Percentiles rank a stretch among this genome's conserved stretches.
phyloP scores from a whole-genome alignment of 257 asterid genomes.

The Solanum sparsipilum region DNA sequence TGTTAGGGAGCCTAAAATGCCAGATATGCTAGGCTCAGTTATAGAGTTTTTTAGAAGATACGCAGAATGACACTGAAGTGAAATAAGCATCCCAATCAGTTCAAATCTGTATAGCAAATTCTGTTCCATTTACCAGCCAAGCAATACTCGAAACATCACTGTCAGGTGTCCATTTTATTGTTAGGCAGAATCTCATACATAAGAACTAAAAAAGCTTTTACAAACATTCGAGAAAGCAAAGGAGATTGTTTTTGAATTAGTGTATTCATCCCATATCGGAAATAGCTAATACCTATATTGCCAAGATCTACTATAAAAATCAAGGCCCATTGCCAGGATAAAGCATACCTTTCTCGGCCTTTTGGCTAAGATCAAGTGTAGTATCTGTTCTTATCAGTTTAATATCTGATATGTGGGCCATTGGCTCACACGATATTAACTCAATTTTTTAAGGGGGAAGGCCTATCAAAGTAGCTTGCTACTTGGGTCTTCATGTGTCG shows the following conservation, averaged over 20 bases:
- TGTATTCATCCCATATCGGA: background rate
- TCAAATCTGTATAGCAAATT: background rate
- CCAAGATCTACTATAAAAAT: background rate
- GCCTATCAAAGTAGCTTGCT: background rate
- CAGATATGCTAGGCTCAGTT: background rate
- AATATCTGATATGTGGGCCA: conserved; percentile 13
- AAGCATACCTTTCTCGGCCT: conserved; percentile 28
- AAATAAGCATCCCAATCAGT: background rate
- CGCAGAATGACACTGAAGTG: background rate
- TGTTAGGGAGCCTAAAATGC: background rate
- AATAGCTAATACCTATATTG: background rate
- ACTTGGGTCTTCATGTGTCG: background rate
- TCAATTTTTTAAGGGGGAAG: background rate
- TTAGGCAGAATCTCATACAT: background rate
- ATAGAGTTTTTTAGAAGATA: background rate
- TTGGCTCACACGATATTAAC: background rate
- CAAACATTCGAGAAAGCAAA: background rate
- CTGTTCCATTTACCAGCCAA: background rate
- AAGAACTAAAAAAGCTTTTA: background rate
- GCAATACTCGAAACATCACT: background rate
- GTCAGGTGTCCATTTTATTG: background rate
- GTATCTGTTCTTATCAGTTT: conserved; percentile 32
- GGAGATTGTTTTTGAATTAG: background rate
- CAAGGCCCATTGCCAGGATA: background rate
- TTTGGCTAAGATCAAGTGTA: conserved; percentile 34